Evolutionary conservation across 208 protist genomes (phyloP).

Genomic region (Acanthamoeba healyi): DNA sequence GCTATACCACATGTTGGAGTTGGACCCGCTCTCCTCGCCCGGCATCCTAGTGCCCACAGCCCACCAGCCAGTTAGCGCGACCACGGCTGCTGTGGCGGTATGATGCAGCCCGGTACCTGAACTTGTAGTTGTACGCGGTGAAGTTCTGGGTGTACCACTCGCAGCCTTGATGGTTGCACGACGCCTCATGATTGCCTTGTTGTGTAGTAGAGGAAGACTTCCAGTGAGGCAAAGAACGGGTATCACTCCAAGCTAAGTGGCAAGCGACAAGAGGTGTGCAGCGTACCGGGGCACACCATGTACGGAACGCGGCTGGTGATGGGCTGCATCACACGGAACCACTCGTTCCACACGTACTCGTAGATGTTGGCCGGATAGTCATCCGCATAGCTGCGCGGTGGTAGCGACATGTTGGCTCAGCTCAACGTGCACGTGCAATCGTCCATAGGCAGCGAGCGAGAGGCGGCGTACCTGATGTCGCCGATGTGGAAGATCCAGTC

Average conservation of each 20-base stretch:
- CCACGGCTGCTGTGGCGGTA: background rate
- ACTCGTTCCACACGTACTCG: slow-evolving; percentile 70
- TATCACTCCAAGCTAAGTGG: background rate
- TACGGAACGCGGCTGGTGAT: slow-evolving; percentile 16
- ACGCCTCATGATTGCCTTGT: slow-evolving; percentile 70
- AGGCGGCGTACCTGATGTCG: slow-evolving; percentile 23
- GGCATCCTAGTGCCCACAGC: slow-evolving; percentile 38
- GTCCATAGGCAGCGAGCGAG: background rate
- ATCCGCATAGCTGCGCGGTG: slow-evolving; percentile 25
- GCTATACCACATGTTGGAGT: slow-evolving; percentile 65
- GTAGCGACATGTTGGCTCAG: background rate
- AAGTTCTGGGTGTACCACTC: slow-evolving; percentile 67
- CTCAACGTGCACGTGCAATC: background rate
- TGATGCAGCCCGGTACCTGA: background rate
- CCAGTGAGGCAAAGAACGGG: background rate
- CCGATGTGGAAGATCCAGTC: slow-evolving; percentile 68
- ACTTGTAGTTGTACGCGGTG: slow-evolving; percentile 64
- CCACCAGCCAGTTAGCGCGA: too few species aligned
- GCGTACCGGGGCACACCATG: slow-evolving; percentile 65
- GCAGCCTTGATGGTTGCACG: slow-evolving; percentile 38
- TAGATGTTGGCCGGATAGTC: slow-evolving; percentile 53
- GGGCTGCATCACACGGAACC: slow-evolving; percentile 55
- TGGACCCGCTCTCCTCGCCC: background rate
- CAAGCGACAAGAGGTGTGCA: background rate
- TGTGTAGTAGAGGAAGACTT: too few species aligned